Conservation (phyloP, 768 basidiomycete species). For the Clitopilus hobsonii region DNA sequence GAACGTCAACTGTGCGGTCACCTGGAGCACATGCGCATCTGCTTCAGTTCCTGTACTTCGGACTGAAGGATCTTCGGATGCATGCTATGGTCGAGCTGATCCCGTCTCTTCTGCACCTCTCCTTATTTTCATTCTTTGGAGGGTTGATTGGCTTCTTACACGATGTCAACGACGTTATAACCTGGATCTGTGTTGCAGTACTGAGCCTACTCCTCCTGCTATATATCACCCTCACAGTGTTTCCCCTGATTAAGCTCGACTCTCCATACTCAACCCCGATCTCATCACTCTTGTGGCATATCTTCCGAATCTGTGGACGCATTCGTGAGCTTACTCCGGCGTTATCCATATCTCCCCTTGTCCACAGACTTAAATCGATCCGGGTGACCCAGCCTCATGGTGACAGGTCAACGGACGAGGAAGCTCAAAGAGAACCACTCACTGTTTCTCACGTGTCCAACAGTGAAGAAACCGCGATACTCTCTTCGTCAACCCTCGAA, state of each 20-base stretch:
- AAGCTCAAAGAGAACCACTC: too few species aligned
- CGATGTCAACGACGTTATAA: not conserved
- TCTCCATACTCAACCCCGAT: conserved; percentile 29
- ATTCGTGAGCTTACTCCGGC: too few species aligned
- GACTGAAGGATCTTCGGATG: not conserved
- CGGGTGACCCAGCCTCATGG: too few species aligned
- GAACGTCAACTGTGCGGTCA: not conserved
- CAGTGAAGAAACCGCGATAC: too few species aligned
- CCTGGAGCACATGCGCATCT: not conserved
- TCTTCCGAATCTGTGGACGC: conserved; percentile 15
- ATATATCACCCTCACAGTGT: conserved; percentile 25
- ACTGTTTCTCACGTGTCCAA: too few species aligned
- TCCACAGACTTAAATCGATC: too few species aligned
- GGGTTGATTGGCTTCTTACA: not conserved
- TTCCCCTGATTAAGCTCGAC: conserved; percentile 23
- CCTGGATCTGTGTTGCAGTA: not conserved
- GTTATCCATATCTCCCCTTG: too few species aligned
- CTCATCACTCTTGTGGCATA: conserved; percentile 24
- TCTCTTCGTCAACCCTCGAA: too few species aligned
- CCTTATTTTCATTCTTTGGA: not conserved
- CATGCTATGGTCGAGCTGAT: not conserved
- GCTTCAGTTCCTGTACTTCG: not conserved
- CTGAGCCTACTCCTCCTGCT: conserved; percentile 8
- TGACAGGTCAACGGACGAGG: too few species aligned
- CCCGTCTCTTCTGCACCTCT: not conserved